Evolutionary conservation across 495 filamentous ascomycete genomes (phyloP).

Genomic region (Podospora didyma): DNA sequence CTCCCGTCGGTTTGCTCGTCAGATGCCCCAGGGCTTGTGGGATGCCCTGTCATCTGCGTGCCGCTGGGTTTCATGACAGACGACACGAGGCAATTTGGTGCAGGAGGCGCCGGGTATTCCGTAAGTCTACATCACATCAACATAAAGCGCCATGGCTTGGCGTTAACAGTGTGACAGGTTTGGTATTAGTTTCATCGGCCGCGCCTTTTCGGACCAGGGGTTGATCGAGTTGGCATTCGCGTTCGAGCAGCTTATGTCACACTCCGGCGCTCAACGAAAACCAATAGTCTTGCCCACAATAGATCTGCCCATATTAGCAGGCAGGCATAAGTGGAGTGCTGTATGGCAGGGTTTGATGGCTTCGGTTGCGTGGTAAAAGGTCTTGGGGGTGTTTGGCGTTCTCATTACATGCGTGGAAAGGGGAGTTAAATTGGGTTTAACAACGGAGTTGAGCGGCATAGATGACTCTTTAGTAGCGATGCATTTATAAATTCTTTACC

Average conservation of each 20-base stretch:
- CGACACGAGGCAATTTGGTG: not conserved
- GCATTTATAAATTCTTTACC: too few relatives aligned
- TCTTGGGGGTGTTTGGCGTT: too few relatives aligned
- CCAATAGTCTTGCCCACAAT: not conserved
- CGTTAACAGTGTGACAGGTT: not conserved
- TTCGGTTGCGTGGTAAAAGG: too few relatives aligned
- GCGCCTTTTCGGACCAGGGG: not conserved
- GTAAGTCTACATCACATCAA: not conserved
- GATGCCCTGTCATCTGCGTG: not conserved
- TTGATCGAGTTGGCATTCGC: not conserved
- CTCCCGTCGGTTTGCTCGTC: slow-evolving; percentile 1
- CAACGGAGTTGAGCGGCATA: too few relatives aligned
- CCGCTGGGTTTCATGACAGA: not conserved
- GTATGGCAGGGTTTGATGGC: too few relatives aligned
- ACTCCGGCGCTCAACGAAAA: not conserved
- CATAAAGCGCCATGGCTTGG: not conserved
- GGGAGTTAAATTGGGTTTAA: too few relatives aligned
- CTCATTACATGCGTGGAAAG: too few relatives aligned
- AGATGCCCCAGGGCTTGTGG: not conserved
- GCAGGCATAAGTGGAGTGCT: too few relatives aligned
- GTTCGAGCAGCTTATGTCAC: not conserved
- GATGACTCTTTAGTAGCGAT: too few relatives aligned
- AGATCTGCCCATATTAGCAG: too few relatives aligned
- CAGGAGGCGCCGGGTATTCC: not conserved
- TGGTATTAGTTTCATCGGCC: not conserved